Evolutionary conservation across 2,329 filamentous ascomycete genomes (phyloP), one percentile per base, ranked within the genome.

Genomic region (Hymenoscyphus linearis): DNA sequence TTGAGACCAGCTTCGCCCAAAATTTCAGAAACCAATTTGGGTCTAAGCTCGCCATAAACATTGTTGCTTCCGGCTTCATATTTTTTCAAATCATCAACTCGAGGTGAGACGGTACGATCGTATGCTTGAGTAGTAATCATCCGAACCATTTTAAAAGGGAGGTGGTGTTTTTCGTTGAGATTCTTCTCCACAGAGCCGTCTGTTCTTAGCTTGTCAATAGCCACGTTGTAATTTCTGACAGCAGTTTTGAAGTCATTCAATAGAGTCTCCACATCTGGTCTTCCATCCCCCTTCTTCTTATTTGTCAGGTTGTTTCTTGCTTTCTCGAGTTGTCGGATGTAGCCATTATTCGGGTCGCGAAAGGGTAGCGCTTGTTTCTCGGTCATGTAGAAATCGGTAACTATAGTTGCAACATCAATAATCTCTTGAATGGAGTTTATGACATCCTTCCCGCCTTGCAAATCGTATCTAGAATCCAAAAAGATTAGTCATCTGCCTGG

Each of bases 41-140:
- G 89, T 34, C 95, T 81, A 27, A 99, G 84, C 74, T 99, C 95
- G 72, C 95, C 95, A 72, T 99, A 99, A 44, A 96, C 90, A 68
- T 96, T 93, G 75, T 96, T 91, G 66, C 90, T 91, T 68, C 93
- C 93, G 72, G 92, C 91, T 71, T 95, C 85, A 74, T 98, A 97
- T 69, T 90, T 87, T 62, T 86, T 85, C 13, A 98, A 84, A 10
- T 88, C 84, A 65, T 96, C 90, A 26, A 96, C 91, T 63, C 89
- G 86, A 5, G 91, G 93, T 1, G 93, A 95, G 7, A 99, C 95
- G 4, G 91, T 96, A 57, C 95, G 90, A 69, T 93, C 87, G 76
- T 97, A 98, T 25, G 91, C 89, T 73, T 99, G 93, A 59, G 84
- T 86, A 50, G 96, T 82, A 68, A 97, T 93, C 67, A 91, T 87